These are phyloP conservation scores for Zoysia pacifica DNA, from an alignment of 176 grass and related monocot genomes.

Conservation along the genomic window DNA sequence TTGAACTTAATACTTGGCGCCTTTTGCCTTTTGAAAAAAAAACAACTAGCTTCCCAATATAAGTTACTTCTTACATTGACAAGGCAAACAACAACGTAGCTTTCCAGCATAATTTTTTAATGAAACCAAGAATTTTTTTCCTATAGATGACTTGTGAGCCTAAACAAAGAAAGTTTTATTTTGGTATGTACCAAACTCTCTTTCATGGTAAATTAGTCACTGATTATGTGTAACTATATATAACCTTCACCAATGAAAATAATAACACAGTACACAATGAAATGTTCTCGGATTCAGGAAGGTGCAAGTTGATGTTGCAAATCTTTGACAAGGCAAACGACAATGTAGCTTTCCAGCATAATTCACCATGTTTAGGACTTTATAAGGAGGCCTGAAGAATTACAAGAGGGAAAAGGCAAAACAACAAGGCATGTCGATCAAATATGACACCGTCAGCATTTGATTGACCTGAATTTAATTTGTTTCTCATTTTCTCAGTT, in stretches of 20 bases:
- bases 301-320: no score
- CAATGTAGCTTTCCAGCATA: neutral
- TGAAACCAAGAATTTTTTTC: neutral
- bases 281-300: no score
- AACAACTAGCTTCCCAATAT: neutral
- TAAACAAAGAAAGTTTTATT: neutral
- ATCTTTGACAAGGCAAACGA: neutral
- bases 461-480: no score
- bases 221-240: neutral
- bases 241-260: no score
- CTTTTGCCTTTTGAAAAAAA: neutral
- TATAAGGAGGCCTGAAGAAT: no score
- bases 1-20: neutral
- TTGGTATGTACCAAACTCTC: neutral
- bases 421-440: neutral
- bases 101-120: neutral
- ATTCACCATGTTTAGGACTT: neutral
- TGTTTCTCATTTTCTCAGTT: no score
- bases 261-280: no score
- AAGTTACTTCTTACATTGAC: neutral
- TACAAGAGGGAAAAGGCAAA: no score
- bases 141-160: neutral
- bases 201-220: neutral
- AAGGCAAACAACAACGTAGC: neutral
- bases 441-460: neutral